phyloP scores from a whole-genome alignment of 208 protist species.

The Leishmania aethiopica region DNA sequence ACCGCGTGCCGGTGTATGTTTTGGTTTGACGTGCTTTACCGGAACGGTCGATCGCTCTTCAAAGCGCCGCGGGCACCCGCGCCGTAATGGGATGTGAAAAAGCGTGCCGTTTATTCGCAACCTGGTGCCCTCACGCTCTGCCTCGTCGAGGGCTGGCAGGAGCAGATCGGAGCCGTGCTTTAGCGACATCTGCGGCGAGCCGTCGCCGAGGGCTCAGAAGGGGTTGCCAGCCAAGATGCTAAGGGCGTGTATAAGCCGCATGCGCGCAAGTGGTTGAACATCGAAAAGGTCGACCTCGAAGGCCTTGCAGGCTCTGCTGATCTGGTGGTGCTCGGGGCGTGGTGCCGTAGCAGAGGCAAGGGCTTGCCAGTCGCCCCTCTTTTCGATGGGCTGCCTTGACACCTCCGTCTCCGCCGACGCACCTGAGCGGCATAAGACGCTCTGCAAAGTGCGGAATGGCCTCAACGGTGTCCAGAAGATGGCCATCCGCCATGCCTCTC shows the following conservation, averaged over 20 bases:
- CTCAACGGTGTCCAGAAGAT: slow-evolving; percentile 59
- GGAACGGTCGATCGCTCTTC: slow-evolving; percentile 60
- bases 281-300: slow-evolving; percentile 91
- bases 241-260: slow-evolving; percentile 70
- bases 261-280: slow-evolving; percentile 85
- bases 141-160: slow-evolving; percentile 40
- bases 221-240: slow-evolving; percentile 82
- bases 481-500: slow-evolving; percentile 56
- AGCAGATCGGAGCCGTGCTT: slow-evolving; percentile 36
- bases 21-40: slow-evolving; percentile 88
- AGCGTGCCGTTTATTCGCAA: slow-evolving; percentile 38
- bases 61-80: slow-evolving; percentile 35
- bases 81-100: slow-evolving; percentile 39
- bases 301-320: slow-evolving; percentile 85
- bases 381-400: slow-evolving; percentile 80
- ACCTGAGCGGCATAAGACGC: slow-evolving; percentile 62
- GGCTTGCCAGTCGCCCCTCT: slow-evolving; percentile 63
- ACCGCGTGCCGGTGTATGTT: slow-evolving; percentile 76
- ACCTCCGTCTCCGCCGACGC: slow-evolving; percentile 22
- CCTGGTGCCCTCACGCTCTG: slow-evolving; percentile 64
- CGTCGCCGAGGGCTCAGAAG: slow-evolving; percentile 74
- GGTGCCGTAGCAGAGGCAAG: slow-evolving; percentile 76
- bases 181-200: slow-evolving; percentile 56
- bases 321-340: slow-evolving; percentile 79
- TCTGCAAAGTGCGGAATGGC: slow-evolving; percentile 80